Percentiles rank a stretch among this genome's conserved stretches.
Evolutionary conservation across 345 rosid genomes (phyloP).

Genomic region (Hibiscus trionum): DNA sequence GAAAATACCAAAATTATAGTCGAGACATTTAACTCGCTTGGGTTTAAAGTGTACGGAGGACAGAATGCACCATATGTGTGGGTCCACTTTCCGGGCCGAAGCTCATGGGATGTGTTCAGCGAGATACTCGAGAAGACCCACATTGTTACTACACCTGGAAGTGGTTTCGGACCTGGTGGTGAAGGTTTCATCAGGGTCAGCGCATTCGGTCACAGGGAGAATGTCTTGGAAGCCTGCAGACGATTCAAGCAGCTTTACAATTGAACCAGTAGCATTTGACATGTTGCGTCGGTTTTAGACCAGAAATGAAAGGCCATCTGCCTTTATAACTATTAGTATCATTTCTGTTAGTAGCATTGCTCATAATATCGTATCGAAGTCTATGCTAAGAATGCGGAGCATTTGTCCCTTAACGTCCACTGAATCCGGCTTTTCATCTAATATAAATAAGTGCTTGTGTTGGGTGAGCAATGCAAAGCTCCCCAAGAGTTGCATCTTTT

Average conservation of each 20-base stretch:
- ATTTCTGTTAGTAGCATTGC: neutral
- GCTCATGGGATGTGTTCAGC: conserved; percentile 91
- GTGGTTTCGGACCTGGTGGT: conserved; percentile 96
- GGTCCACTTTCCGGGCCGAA: conserved; percentile 86
- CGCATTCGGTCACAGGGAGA: conserved; percentile 82
- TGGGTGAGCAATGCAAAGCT: no score
- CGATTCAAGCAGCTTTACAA: conserved; percentile 83
- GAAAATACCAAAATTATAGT: conserved; percentile 71
- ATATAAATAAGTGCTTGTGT: no score
- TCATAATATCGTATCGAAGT: neutral
- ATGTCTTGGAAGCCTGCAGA: conserved; percentile 75
- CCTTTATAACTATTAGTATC: neutral
- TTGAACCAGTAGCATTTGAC: conserved; percentile 19
- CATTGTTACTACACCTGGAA: conserved; percentile 84
- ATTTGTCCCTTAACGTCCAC: neutral
- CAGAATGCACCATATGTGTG: conserved; percentile 87
- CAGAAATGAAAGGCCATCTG: neutral
- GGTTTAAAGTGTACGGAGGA: conserved; percentile 81
- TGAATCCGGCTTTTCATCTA: no score
- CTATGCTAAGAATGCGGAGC: neutral
- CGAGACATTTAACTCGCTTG: conserved; percentile 73
- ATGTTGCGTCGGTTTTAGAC: neutral
- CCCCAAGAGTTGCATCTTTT: no score
- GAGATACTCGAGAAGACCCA: conserved; percentile 92
- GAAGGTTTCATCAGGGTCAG: conserved; percentile 90